Evolutionary conservation across 768 basidiomycete genomes (phyloP), one percentile per base, ranked within the genome.

Genomic region (Lactarius hatsudake): DNA sequence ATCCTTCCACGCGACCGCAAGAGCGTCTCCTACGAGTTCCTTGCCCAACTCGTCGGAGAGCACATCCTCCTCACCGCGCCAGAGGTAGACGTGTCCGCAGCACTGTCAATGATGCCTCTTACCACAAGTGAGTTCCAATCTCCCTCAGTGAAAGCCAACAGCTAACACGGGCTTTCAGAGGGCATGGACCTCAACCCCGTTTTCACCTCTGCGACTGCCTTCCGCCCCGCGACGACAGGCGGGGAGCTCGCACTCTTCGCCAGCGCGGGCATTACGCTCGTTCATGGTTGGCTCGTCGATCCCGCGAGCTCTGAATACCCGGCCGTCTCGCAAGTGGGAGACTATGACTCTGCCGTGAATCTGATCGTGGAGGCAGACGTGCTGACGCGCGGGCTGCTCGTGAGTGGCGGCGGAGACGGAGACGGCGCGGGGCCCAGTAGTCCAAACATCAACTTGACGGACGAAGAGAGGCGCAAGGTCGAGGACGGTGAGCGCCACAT

Each of bases 211-310:
- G 74, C 87, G 8, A 84, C 83, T 2, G 82, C 86, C 0, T 95
- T 96, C 74, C 81, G 84, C 15, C 89, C 92, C 1, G 77, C 77
- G 0, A 79, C 80, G 10, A 81, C 82, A 34, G 86, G 86, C 0
- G 93, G 91, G 2, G 95, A 93, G 73, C 84, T 97, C 54, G 86
- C 90, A 66, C 84, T 97, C 9, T 97, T 97, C 72, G 79, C 87
- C n/a, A 87, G 91, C 54, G 90, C 87, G 0, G 87, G 87, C 10
- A 91, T 96, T 54, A 78, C 84, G 6, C 86, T 97, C 48, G 87
- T 94, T 1, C 94, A 96, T 66, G 95, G 95, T 1, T 97, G 95
- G 95, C 74, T 90, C 18, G 86, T 86, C n/a, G 89, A 91, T 68
- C 88, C 88, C 0, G 81, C 80, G 2, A 86, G 85, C 65, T 77